phyloP scores from a whole-genome alignment of 306 rosid genomes.

The Senna tora region DNA sequence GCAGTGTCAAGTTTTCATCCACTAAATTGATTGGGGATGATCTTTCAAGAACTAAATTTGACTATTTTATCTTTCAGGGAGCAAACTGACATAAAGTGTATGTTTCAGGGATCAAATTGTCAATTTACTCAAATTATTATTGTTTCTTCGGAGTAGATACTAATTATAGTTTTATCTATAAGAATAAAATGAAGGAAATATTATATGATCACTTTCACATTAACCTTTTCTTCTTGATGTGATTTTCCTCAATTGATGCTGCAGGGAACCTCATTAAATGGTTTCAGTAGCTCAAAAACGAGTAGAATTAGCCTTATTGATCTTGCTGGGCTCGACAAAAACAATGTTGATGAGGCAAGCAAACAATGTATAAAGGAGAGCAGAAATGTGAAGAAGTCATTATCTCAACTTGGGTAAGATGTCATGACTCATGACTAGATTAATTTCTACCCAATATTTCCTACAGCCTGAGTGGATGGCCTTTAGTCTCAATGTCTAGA shows the following conservation, averaged over 20 bases:
- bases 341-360: slow-evolving; percentile 62
- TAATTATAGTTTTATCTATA: neutral
- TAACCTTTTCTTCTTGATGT: slow-evolving; percentile 11
- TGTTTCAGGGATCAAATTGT: no score
- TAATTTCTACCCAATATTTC: neutral
- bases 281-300: slow-evolving; percentile 90
- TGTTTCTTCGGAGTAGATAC: neutral
- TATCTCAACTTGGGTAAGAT: slow-evolving; percentile 88
- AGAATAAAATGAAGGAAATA: slow-evolving; percentile 6
- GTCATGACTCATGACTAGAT: slow-evolving; percentile 10
- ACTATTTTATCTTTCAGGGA: no score
- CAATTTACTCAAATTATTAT: neutral
- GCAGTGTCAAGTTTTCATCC: no score
- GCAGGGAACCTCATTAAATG: slow-evolving; percentile 74
- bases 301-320: slow-evolving; percentile 92
- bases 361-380: slow-evolving; percentile 66
- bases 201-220: slow-evolving; percentile 9
- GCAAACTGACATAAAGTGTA: no score
- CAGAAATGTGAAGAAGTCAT: slow-evolving; percentile 77
- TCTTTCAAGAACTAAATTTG: no score
- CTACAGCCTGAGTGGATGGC: neutral
- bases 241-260: slow-evolving; percentile 34
- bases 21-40: no score
- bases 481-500: no score
- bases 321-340: slow-evolving; percentile 87